phyloP scores from a whole-genome alignment of 768 basidiomycete species.

The Lanmaoa pseudosensibilis region DNA sequence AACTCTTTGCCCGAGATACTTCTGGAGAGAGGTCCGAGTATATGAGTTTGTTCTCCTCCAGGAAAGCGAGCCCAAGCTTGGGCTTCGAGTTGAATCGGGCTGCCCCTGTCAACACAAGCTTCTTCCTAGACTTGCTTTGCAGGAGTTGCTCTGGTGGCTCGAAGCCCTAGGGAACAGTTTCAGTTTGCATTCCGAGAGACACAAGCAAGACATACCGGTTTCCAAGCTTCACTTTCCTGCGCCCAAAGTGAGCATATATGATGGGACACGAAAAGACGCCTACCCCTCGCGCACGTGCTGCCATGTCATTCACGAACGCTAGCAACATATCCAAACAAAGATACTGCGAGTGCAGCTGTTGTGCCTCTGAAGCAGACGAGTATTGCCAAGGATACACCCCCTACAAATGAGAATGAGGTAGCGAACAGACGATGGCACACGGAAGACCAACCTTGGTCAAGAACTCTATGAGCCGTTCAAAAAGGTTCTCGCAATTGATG shows the following conservation, averaged over 20 bases:
- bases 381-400: constrained; percentile 76
- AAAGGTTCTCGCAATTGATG: constrained; percentile 93
- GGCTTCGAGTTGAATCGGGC: constrained; percentile 91
- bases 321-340: constrained; percentile 87
- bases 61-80: constrained; percentile 83
- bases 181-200: constrained; percentile 1
- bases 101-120: constrained; percentile 79
- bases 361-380: constrained; percentile 55
- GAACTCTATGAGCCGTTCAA: constrained; percentile 86
- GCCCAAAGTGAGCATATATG: constrained; percentile 10
- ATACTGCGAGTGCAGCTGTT: constrained; percentile 78
- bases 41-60: constrained; percentile 92
- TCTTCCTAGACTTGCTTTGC: constrained; percentile 80
- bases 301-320: constrained; percentile 87
- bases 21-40: constrained; percentile 60
- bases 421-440: constrained; percentile 1
- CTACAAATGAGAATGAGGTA: constrained; percentile 38
- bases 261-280: constrained; percentile 21
- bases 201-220: constrained; percentile 45
- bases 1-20: constrained; percentile 58
- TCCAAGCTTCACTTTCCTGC: constrained; percentile 58
- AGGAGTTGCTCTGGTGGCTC: constrained; percentile 57
- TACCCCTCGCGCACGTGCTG: constrained; percentile 56
- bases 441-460: constrained; percentile 66
- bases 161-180: constrained; percentile 44